Percentiles rank a stretch among this genome's conserved stretches.
These are phyloP conservation scores for Ceratocystis cacaofunesta DNA, from an alignment of 2,329 filamentous ascomycete genomes.

Conservation along the genomic window DNA sequence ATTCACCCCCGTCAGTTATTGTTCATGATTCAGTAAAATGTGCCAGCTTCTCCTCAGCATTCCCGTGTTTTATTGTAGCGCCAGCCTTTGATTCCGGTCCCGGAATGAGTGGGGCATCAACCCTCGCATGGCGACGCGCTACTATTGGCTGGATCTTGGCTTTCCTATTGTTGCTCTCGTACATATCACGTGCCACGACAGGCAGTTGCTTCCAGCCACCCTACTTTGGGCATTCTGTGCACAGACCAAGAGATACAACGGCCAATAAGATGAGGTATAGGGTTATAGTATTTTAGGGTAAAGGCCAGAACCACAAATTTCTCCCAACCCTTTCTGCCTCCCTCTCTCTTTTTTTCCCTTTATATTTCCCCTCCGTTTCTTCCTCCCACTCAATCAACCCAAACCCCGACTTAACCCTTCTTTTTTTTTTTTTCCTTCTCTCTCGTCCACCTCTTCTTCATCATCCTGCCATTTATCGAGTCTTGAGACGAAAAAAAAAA, in stretches of 20 bases:
- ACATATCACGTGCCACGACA: constrained; percentile 10
- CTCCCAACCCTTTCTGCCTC: constrained; percentile 17
- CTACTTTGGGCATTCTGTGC: neutral
- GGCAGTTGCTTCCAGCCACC: neutral
- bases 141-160: constrained; percentile 2
- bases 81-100: constrained; percentile 11
- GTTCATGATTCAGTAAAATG: neutral
- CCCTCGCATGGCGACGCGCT: constrained; percentile 8
- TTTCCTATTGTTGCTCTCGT: neutral
- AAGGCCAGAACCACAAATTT: constrained; percentile 7
- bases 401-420: constrained; percentile 18
- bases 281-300: constrained; percentile 16
- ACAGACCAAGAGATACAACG: neutral
- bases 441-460: neutral
- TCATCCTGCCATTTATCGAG: neutral
- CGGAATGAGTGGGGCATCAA: constrained; percentile 9
- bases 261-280: neutral
- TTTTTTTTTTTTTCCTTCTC: constrained; percentile 1
- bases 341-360: constrained; percentile 12
- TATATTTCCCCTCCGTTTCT: neutral
- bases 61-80: neutral
- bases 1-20: neutral
- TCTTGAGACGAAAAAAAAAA: neutral
- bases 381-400: constrained; percentile 9
- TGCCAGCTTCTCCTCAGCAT: neutral